phyloP scores from a whole-genome alignment of 2,329 filamentous ascomycete genomes.

The Coniochaeta prunicola region DNA sequence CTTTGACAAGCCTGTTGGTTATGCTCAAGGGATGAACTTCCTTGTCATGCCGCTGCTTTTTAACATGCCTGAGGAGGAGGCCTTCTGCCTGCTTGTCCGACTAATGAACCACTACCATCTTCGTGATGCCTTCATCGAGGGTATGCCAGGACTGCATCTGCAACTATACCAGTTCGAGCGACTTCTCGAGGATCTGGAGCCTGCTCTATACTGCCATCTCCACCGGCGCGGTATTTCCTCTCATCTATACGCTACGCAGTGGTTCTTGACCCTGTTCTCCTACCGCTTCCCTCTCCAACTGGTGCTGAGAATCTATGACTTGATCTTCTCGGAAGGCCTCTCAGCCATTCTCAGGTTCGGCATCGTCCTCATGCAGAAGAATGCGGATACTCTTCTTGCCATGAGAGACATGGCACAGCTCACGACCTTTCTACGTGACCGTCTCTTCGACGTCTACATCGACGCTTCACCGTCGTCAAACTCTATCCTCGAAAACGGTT shows the following conservation, averaged over 20 bases:
- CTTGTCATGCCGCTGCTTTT: slow-evolving; percentile 94
- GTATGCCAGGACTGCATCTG: slow-evolving; percentile 94
- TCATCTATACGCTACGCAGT: slow-evolving; percentile 94
- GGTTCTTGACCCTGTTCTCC: slow-evolving; percentile 97
- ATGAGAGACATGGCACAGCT: slow-evolving; percentile 90
- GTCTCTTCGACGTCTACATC: slow-evolving; percentile 93
- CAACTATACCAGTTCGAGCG: slow-evolving; percentile 94
- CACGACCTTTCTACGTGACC: slow-evolving; percentile 87
- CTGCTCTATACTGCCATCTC: slow-evolving; percentile 89
- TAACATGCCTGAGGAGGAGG: slow-evolving; percentile 97
- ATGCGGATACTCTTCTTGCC: slow-evolving; percentile 64
- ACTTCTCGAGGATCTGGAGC: slow-evolving; percentile 86
- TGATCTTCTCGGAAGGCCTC: slow-evolving; percentile 88
- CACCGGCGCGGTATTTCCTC: slow-evolving; percentile 80
- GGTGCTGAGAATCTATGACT: slow-evolving; percentile 91
- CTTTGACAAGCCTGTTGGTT: slow-evolving; percentile 89
- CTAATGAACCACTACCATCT: slow-evolving; percentile 96
- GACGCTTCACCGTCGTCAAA: slow-evolving; percentile 88
- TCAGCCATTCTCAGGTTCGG: slow-evolving; percentile 93
- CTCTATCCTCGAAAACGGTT: slow-evolving; percentile 90
- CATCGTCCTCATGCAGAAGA: slow-evolving; percentile 94
- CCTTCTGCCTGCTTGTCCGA: slow-evolving; percentile 85
- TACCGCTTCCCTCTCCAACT: slow-evolving; percentile 96
- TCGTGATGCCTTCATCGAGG: slow-evolving; percentile 85
- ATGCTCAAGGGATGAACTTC: slow-evolving; percentile 99